phyloP scores from a whole-genome alignment of 768 basidiomycete species.

The Termitomyces sp. region DNA sequence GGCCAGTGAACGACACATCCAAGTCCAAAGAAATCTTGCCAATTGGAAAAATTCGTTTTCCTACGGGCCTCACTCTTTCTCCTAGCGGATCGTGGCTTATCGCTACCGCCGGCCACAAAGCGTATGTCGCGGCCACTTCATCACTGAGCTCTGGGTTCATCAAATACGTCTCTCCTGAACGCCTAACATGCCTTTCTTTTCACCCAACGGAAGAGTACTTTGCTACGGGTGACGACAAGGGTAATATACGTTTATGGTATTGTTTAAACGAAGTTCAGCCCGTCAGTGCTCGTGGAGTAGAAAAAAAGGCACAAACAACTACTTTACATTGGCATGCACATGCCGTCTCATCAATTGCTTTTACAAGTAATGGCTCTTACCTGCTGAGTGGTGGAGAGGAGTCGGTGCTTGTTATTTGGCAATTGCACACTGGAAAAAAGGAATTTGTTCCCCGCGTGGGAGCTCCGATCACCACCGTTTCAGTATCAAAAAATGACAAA shows the following conservation, averaged over 20 bases:
- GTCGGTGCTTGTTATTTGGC: constrained; percentile 96
- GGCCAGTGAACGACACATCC: constrained; percentile 38
- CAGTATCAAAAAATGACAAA: constrained; percentile 45
- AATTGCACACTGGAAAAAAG: constrained; percentile 80
- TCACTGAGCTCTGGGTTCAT: constrained; percentile 64
- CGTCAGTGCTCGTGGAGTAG: constrained; percentile 53
- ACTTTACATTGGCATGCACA: constrained; percentile 97
- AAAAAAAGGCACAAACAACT: constrained; percentile 81
- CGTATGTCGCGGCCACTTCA: constrained; percentile 65
- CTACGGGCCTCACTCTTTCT: constrained; percentile 67
- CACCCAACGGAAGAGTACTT: constrained; percentile 92
- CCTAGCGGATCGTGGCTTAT: constrained; percentile 77
- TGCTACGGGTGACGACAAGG: constrained; percentile 88
- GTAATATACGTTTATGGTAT: constrained; percentile 89
- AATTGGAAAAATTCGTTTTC: constrained; percentile 65
- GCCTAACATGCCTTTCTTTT: constrained; percentile 79
- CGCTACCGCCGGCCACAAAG: constrained; percentile 69
- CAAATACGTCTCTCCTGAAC: constrained; percentile 80
- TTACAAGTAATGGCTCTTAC: constrained; percentile 90
- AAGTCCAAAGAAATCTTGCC: constrained; percentile 46
- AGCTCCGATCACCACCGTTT: constrained; percentile 73
- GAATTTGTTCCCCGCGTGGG: constrained; percentile 94
- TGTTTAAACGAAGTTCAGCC: constrained; percentile 66
- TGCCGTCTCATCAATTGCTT: constrained; percentile 80
- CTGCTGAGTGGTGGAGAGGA: constrained; percentile 94